Evolutionary conservation across 225 moss, liverwort and hornwort genomes (phyloP).

Genomic region (Polytrichum formosum): DNA sequence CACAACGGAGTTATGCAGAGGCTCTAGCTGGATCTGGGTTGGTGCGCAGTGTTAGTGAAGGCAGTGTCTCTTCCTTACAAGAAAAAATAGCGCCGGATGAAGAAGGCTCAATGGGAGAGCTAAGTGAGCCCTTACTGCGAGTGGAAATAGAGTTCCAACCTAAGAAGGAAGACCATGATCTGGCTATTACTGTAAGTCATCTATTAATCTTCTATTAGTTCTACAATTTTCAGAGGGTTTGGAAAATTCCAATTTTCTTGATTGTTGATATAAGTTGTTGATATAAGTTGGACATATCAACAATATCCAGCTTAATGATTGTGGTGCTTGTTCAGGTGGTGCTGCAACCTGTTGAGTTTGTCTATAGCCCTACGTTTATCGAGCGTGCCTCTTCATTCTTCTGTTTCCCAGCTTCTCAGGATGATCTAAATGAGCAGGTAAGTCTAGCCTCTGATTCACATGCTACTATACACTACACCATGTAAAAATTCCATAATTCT

Average conservation of each 20-base stretch:
- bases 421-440: constrained; percentile 69
- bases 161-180: constrained; percentile 53
- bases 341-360: constrained; percentile 86
- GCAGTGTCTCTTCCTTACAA: constrained; percentile 43
- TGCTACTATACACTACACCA: no score
- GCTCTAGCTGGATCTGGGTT: constrained; percentile 56
- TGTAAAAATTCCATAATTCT: no score
- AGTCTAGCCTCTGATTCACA: neutral
- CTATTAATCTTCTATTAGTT: neutral
- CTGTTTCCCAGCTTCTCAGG: constrained; percentile 51
- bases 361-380: constrained; percentile 73
- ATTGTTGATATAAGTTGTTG: constrained; percentile 5
- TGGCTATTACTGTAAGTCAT: constrained; percentile 54
- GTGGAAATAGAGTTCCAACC: constrained; percentile 69
- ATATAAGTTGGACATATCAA: constrained; percentile 6
- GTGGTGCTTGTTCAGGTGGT: constrained; percentile 52
- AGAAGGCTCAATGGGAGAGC: constrained; percentile 39
- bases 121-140: constrained; percentile 59
- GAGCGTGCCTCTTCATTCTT: constrained; percentile 61
- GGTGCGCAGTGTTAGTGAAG: constrained; percentile 64
- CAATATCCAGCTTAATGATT: constrained; percentile 11
- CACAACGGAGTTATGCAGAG: constrained; percentile 58
- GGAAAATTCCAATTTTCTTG: no score
- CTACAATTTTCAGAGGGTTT: no score
- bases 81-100: constrained; percentile 32